phyloP scores from a whole-genome alignment of 2,329 filamentous ascomycete species.

The Aspergillus viridinutans region DNA sequence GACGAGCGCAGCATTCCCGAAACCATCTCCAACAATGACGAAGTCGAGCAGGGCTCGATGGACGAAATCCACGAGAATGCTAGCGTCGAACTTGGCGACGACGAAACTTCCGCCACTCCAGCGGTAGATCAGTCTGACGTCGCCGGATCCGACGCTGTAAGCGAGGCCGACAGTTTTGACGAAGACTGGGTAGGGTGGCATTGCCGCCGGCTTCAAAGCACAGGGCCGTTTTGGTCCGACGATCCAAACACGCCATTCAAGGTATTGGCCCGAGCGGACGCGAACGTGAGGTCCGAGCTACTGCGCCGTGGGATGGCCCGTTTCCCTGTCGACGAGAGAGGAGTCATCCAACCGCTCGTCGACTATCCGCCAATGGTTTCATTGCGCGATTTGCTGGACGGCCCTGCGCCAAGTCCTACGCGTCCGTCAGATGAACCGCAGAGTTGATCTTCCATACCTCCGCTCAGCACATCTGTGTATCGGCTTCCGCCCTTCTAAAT shows the following conservation, averaged over 20 bases:
- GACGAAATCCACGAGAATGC: slow-evolving; percentile 29
- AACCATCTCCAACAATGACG: slow-evolving; percentile 3
- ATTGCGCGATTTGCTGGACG: not conserved
- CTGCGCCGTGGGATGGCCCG: slow-evolving; percentile 22
- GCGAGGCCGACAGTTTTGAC: slow-evolving; percentile 7
- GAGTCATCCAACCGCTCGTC: slow-evolving; percentile 24
- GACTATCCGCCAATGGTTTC: not conserved
- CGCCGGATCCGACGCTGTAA: slow-evolving; percentile 2
- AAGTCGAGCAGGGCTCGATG: slow-evolving; percentile 10
- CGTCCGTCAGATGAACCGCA: not conserved
- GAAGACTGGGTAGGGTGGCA: slow-evolving; percentile 32
- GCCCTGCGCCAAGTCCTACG: not conserved
- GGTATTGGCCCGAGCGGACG: slow-evolving; percentile 31
- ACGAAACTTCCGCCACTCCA: slow-evolving; percentile 10
- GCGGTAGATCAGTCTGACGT: slow-evolving; percentile 1
- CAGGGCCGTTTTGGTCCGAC: slow-evolving; percentile 27
- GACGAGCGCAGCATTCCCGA: not conserved
- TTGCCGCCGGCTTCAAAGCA: slow-evolving; percentile 15
- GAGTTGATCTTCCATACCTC: not conserved
- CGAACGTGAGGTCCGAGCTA: slow-evolving; percentile 28
- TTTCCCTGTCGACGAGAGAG: slow-evolving; percentile 30
- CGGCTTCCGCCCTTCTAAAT: not conserved
- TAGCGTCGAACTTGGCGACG: slow-evolving; percentile 36
- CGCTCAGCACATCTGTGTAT: too few species aligned
- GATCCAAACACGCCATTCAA: slow-evolving; percentile 38